Base-by-base conservation (phyloP, 140 eudicot species). In the Ambrosia hybrid region DNA sequence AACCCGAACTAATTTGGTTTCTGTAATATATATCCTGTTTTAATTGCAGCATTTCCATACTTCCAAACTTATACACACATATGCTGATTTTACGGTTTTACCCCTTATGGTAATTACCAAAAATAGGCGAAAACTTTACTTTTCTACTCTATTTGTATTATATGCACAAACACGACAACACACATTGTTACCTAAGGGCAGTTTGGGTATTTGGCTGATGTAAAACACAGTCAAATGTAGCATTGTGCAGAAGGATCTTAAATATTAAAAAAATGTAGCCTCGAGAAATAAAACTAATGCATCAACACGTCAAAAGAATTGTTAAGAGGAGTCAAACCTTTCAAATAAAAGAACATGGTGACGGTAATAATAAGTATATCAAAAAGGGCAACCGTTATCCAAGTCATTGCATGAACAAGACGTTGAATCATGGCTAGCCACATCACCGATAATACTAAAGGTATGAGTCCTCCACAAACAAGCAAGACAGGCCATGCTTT, bases 391-490 rank as follows among this genome's bases (percentile, higher is more conserved):
- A 94, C 85, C 1, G 97, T 90, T 72, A 94, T 83, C 99, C 99
- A 94, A 55, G 96, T 93, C 99, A 94, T 94, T 51, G 94, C 95
- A 68, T 86, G 74, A 76, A 90, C 97, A 80, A 94, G 91, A 76
- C 94, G 96, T 17, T 96, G 90, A 65, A 94, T 90, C 96, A 94
- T 72, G 68, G 88, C 83, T 75, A 94, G 86, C 97, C 97, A 94
- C 39, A 85, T 70, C 39, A 94, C 80, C 13, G 99, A 90, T 71
- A 94, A 34, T 60, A 90, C 73, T 43, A 94, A 65, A 17, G 99
- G 97, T 64, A 94, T n/a, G 30, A 94, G 69, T 78, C 97, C 99
- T 80, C 99, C 99, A 73, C 99, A 94, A 76, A 94, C 99, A 64
- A 94, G 80, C 86, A 94, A 71, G 5, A 94, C 96, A 3, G 96